A percentile compares a stretch with the other conserved stretches of the same genome.
Conservation (phyloP, 768 basidiomycete species). For the Auriscalpium orientale region DNA sequence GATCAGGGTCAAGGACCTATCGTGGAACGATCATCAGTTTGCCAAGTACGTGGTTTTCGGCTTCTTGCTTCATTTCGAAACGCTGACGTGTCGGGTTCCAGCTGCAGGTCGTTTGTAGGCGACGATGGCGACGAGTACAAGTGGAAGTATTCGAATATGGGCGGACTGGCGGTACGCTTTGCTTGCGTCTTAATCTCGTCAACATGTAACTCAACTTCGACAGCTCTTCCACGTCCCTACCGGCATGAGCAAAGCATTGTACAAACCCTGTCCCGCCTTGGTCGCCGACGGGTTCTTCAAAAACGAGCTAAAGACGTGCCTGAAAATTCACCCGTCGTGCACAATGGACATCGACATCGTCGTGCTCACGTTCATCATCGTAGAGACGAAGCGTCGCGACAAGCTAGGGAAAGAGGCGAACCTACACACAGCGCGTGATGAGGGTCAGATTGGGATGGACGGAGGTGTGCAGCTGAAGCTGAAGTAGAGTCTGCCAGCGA, state of each 20-base stretch:
- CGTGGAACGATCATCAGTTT: slow-evolving; percentile 10
- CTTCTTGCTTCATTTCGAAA: background rate
- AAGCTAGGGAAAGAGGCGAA: slow-evolving; percentile 17
- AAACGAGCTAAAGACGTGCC: slow-evolving; percentile 38
- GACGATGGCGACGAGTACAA: slow-evolving; percentile 14
- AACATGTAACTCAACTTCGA: background rate
- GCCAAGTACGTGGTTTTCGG: slow-evolving; percentile 7
- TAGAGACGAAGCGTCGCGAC: slow-evolving; percentile 47
- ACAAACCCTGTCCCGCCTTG: slow-evolving; percentile 14
- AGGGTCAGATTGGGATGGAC: slow-evolving; percentile 17
- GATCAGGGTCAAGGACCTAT: slow-evolving; percentile 13
- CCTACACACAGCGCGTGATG: slow-evolving; percentile 14
- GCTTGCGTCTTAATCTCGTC: background rate
- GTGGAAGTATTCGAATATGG: slow-evolving; percentile 12
- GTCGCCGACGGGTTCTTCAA: slow-evolving; percentile 40
- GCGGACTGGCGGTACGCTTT: slow-evolving; percentile 1
- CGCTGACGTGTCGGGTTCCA: background rate
- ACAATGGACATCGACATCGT: slow-evolving; percentile 45
- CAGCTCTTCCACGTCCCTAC: slow-evolving; percentile 13
- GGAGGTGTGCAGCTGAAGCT: slow-evolving; percentile 8
- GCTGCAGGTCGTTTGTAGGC: slow-evolving; percentile 14
- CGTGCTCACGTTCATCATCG: slow-evolving; percentile 45
- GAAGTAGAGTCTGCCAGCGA: background rate
- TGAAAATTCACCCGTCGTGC: slow-evolving; percentile 36
- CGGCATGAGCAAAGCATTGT: slow-evolving; percentile 10